Evolutionary conservation across 768 basidiomycete species (phyloP).

Genomic region (Pulveroboletus sp.): DNA sequence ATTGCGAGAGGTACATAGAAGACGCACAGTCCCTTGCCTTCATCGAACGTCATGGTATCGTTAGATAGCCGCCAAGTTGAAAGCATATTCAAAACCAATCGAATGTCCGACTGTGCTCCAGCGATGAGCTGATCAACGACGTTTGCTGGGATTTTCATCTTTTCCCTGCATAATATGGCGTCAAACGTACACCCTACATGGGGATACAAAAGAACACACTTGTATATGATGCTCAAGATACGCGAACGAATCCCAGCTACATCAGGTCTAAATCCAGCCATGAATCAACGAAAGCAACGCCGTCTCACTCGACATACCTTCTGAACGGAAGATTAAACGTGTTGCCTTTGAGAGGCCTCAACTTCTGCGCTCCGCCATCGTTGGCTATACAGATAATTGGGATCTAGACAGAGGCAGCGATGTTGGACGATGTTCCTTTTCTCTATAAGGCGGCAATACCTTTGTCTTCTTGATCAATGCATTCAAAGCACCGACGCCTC

Average conservation of each 20-base stretch:
- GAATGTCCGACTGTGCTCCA: conserved; percentile 92
- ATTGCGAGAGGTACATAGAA: neutral
- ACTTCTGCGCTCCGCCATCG: conserved; percentile 79
- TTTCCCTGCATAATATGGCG: conserved; percentile 54
- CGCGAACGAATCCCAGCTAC: conserved; percentile 76
- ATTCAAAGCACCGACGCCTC: conserved; percentile 92
- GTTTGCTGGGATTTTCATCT: conserved; percentile 85
- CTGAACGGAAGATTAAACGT: conserved; percentile 75
- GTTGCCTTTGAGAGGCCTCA: conserved; percentile 75
- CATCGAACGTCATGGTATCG: conserved; percentile 81
- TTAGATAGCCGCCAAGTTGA: conserved; percentile 94
- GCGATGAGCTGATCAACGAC: conserved; percentile 88
- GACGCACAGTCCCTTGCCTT: conserved; percentile 84
- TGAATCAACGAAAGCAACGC: neutral
- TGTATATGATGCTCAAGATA: conserved; percentile 83
- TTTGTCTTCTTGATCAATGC: conserved; percentile 90
- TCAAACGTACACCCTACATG: neutral
- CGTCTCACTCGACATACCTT: conserved; percentile 45
- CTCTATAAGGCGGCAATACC: conserved; percentile 36
- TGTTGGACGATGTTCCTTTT: neutral
- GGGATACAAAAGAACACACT: conserved; percentile 45
- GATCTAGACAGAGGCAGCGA: conserved; percentile 45
- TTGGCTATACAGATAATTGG: conserved; percentile 99
- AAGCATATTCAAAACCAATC: conserved; percentile 96
- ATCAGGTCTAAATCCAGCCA: conserved; percentile 55